These are phyloP conservation scores for Phialocephala sp. DNA, from an alignment of 2,329 filamentous ascomycete genomes.

Conservation along the genomic window DNA sequence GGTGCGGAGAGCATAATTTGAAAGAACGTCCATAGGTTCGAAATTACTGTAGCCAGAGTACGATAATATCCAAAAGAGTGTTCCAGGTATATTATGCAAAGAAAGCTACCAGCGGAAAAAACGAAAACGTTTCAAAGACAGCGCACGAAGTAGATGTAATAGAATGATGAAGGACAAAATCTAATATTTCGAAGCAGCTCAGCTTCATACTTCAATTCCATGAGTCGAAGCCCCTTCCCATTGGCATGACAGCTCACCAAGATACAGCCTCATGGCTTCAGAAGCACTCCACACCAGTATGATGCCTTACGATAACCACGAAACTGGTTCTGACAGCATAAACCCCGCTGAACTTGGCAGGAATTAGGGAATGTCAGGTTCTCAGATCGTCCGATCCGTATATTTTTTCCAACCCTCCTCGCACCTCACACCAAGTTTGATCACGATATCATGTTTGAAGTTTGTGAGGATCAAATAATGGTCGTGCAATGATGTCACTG, in stretches of 20 bases:
- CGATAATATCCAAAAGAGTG: no score
- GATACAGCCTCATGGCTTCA: conserved; percentile 1
- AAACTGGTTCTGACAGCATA: background rate
- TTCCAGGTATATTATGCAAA: no score
- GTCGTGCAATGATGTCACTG: background rate
- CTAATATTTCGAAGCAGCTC: background rate
- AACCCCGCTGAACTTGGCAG: background rate
- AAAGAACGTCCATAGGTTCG: background rate
- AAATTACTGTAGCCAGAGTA: background rate
- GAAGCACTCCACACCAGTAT: background rate
- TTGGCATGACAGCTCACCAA: conserved; percentile 5
- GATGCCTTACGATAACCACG: conserved; percentile 1
- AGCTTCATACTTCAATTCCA: background rate
- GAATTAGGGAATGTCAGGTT: background rate
- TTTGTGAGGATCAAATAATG: background rate
- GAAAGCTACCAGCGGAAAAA: conserved; percentile 25
- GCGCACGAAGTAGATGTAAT: conserved; percentile 5
- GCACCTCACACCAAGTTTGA: background rate
- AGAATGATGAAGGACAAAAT: background rate
- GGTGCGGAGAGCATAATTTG: background rate
- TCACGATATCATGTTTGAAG: background rate
- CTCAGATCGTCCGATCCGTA: background rate
- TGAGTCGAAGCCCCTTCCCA: background rate
- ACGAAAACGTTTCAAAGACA: conserved; percentile 10
- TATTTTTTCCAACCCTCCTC: background rate